phyloP scores from a whole-genome alignment of 1,284 basidiomycete genomes.

The Cystobasidium slooffiae region DNA sequence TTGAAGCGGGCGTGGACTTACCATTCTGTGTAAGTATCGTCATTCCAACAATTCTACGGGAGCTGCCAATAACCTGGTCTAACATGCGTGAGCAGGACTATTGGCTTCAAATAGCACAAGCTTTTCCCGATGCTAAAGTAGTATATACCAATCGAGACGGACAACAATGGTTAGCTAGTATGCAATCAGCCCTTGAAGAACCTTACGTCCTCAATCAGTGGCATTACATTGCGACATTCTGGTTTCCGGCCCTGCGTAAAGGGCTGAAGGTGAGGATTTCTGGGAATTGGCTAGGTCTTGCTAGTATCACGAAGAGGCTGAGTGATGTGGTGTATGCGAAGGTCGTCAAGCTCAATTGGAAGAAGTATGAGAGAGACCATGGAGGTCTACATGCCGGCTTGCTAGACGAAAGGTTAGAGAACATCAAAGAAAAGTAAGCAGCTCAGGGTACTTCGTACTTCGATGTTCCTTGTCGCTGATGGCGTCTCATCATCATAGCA shows the following conservation, averaged over 20 bases:
- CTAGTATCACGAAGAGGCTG: neutral
- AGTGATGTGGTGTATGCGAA: neutral
- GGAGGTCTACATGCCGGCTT: too few relatives aligned
- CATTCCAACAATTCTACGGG: neutral
- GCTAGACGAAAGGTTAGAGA: neutral
- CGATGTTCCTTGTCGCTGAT: neutral
- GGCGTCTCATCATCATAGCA: neutral
- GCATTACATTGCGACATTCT: neutral
- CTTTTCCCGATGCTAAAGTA: slow-evolving; percentile 2
- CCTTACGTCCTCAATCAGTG: neutral
- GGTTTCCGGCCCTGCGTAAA: neutral
- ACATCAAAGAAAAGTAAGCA: neutral
- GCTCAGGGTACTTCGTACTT: neutral
- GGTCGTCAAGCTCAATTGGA: too few relatives aligned
- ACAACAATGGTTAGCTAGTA: neutral
- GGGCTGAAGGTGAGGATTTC: neutral
- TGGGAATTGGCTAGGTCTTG: neutral
- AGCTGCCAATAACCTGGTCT: neutral
- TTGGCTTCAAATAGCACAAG: neutral
- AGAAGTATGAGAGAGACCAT: too few relatives aligned
- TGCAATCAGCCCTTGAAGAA: neutral
- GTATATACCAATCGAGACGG: slow-evolving; percentile 5
- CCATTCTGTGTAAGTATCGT: slow-evolving; percentile 3
- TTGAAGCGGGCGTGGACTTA: neutral
- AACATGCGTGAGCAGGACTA: neutral